phyloP scores from a whole-genome alignment of 176 grass and related monocot genomes.

The Dendrocalamus sinicus region DNA sequence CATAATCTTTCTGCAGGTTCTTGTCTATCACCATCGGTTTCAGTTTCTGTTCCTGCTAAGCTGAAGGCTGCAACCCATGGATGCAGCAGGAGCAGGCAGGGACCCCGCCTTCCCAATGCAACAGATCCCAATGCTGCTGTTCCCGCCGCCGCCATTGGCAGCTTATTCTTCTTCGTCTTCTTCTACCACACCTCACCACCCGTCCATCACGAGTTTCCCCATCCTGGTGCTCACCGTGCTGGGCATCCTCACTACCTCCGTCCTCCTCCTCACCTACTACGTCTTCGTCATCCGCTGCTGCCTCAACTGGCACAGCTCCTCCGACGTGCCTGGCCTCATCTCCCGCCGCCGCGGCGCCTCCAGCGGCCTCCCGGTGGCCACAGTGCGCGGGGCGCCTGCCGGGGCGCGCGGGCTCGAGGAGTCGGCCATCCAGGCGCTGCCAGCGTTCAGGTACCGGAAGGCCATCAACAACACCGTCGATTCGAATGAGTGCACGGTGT shows the following conservation, averaged over 20 bases:
- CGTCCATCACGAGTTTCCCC: constrained; percentile 55
- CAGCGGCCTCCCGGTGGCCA: not conserved
- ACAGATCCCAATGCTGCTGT: not conserved
- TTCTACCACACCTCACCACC: not conserved
- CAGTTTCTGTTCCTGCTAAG: not conserved
- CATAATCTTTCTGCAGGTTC: not conserved
- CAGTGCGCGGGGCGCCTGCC: not conserved
- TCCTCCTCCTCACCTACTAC: constrained; percentile 89
- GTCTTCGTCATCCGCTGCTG: constrained; percentile 81
- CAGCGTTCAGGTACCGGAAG: constrained; percentile 62
- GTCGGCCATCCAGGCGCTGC: constrained; percentile 54
- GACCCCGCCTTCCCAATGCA: constrained; percentile 13
- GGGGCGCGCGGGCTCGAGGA: constrained; percentile 58
- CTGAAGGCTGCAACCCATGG: constrained; percentile 32
- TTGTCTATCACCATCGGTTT: not conserved
- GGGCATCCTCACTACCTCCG: constrained; percentile 59
- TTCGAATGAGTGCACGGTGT: constrained; percentile 67
- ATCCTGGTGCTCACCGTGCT: constrained; percentile 65
- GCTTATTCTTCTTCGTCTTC: not conserved
- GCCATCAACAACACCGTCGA: constrained; percentile 2
- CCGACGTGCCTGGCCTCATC: not conserved
- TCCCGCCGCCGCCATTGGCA: not conserved
- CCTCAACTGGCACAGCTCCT: constrained; percentile 57
- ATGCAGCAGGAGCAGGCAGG: not conserved
- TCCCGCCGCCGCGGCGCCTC: constrained; percentile 9